Percentiles rank a stretch among this genome's conserved stretches.
Conservation (phyloP, 306 rosid species). For the Spatholobus suberectus region DNA sequence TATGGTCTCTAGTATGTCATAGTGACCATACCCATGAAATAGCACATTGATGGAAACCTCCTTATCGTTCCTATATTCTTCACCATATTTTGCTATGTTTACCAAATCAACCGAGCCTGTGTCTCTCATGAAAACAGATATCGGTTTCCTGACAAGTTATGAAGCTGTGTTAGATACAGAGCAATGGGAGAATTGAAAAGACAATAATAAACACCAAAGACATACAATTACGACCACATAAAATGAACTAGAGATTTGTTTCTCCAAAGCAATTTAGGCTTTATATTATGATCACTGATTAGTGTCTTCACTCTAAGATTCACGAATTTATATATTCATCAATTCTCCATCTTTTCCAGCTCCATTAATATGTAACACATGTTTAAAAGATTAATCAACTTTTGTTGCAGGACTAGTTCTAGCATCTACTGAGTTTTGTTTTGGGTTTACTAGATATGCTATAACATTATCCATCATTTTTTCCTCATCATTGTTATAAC, state of each 20-base stretch:
- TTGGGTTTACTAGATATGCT: background rate
- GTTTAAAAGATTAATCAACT: background rate
- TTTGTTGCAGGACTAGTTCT: background rate
- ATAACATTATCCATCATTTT: background rate
- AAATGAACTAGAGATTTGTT: background rate
- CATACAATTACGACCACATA: background rate
- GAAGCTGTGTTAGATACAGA: constrained; percentile 28
- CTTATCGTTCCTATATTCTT: constrained; percentile 64
- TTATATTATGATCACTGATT: background rate
- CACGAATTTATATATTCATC: background rate
- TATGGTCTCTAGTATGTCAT: constrained; percentile 73
- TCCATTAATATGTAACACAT: background rate
- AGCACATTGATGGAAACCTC: constrained; percentile 78
- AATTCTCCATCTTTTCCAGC: background rate
- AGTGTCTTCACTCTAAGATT: background rate
- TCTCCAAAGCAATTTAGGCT: background rate
- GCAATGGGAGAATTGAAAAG: background rate
- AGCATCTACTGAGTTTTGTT: background rate
- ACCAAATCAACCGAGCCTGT: constrained; percentile 59
- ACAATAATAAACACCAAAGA: background rate
- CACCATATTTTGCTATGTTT: constrained; percentile 88
- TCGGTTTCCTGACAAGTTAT: constrained; percentile 63
- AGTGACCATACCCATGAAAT: constrained; percentile 96
- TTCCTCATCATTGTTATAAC: background rate
- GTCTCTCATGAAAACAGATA: constrained; percentile 84